Conservation (phyloP, 257 asterid genomes). For the Rehmannia glutinosa region DNA sequence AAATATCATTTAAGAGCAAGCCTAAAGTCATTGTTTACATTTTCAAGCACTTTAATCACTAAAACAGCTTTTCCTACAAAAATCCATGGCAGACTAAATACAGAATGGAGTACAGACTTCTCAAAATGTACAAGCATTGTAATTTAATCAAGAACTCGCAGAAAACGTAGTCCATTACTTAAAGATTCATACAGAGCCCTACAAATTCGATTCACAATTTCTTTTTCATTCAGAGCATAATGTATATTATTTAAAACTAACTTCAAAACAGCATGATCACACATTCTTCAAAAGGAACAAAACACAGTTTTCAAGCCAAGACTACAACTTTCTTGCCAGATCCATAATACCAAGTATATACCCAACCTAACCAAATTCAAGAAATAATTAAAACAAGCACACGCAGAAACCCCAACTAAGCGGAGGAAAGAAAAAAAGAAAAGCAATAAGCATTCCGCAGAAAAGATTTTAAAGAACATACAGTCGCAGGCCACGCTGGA, state of each 20-base stretch:
- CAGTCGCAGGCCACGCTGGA: constrained; percentile 95
- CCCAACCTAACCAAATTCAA: neutral
- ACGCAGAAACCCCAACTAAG: neutral
- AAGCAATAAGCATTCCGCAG: neutral
- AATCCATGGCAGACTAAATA: neutral
- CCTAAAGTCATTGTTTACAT: neutral
- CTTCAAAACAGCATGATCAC: neutral
- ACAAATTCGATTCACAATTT: neutral
- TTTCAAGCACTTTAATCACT: neutral
- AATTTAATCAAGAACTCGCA: neutral
- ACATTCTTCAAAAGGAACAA: constrained; percentile 1
- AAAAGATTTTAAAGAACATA: constrained; percentile 21
- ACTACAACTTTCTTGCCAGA: constrained; percentile 12
- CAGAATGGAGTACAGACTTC: neutral
- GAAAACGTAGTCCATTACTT: neutral
- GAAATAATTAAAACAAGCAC: constrained; percentile 6
- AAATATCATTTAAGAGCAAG: neutral
- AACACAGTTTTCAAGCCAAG: neutral
- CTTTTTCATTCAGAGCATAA: neutral
- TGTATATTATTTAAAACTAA: neutral
- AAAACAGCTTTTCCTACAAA: neutral
- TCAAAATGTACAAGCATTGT: neutral
- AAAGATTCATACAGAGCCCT: neutral
- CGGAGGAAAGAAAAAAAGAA: neutral
- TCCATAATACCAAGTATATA: constrained; percentile 6